Evolutionary conservation across 179 eudicot species (phyloP).

Genomic region (Drosera spatulata): DNA sequence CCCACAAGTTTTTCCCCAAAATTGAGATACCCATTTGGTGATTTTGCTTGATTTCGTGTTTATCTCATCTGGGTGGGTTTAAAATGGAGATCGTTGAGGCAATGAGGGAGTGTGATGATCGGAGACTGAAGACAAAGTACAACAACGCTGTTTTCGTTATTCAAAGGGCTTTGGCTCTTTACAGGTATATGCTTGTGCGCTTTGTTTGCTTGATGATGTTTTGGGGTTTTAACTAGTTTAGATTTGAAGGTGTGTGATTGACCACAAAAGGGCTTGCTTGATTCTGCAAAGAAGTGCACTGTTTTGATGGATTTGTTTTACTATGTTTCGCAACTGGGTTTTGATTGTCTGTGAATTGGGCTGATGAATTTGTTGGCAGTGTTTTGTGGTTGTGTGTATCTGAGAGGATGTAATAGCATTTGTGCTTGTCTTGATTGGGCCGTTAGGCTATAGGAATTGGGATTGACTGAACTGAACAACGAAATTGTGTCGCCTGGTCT

Average conservation of each 20-base stretch:
- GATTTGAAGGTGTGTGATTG: not conserved
- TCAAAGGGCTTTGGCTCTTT: slow-evolving; percentile 86
- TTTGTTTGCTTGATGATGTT: not conserved
- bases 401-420: no score
- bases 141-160: slow-evolving; percentile 77
- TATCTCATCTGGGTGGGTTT: not conserved
- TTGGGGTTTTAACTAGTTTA: not conserved
- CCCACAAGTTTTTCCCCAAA: not conserved
- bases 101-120: slow-evolving; percentile 65
- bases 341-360: not conserved
- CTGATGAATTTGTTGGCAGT: no score
- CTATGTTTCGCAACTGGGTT: not conserved
- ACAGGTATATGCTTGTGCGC: slow-evolving; percentile 34
- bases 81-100: slow-evolving; percentile 85
- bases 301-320: not conserved
- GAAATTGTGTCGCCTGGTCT: no score
- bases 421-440: no score
- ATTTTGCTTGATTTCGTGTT: not conserved
- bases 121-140: slow-evolving; percentile 81
- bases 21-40: not conserved
- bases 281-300: not conserved
- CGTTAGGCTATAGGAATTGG: no score
- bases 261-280: not conserved
- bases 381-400: no score
- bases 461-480: no score